Conservation (phyloP, 73 alveolate genomes). For the Uronychia binucleata region DNA sequence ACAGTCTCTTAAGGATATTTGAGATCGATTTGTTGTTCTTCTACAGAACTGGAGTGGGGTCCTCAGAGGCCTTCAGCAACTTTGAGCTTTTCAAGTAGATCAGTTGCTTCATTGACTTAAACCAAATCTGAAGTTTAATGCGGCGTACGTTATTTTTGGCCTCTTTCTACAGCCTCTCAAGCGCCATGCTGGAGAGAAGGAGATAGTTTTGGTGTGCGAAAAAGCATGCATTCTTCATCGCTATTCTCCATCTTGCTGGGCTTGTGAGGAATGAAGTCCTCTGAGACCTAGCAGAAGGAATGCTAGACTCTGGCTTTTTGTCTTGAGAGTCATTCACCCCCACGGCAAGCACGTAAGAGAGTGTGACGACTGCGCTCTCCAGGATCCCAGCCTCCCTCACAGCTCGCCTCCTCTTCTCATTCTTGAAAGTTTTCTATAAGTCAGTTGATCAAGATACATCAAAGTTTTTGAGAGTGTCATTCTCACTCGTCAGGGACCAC, state of each 20-base stretch:
- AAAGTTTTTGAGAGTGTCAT: neutral
- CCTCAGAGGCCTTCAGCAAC: neutral
- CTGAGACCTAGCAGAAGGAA: neutral
- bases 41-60: neutral
- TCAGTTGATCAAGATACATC: neutral
- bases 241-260: neutral
- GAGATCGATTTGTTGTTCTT: neutral
- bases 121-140: neutral
- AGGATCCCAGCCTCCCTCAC: constrained; percentile 27
- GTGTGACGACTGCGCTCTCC: constrained; percentile 25
- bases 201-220: neutral
- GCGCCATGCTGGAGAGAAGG: neutral
- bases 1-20: neutral
- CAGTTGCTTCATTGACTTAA: neutral
- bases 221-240: neutral
- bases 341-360: constrained; percentile 5
- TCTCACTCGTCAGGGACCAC: constrained; percentile 53
- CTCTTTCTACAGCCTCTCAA: neutral
- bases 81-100: neutral
- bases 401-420: constrained; percentile 24
- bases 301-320: no score
- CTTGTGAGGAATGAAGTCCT: neutral
- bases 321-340: neutral
- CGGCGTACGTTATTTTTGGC: neutral
- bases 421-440: constrained; percentile 29